A percentile compares a stretch with the other conserved stretches of the same genome.
phyloP scores from a whole-genome alignment of 108 stramenopile species.

The Cyclotella cryptica region DNA sequence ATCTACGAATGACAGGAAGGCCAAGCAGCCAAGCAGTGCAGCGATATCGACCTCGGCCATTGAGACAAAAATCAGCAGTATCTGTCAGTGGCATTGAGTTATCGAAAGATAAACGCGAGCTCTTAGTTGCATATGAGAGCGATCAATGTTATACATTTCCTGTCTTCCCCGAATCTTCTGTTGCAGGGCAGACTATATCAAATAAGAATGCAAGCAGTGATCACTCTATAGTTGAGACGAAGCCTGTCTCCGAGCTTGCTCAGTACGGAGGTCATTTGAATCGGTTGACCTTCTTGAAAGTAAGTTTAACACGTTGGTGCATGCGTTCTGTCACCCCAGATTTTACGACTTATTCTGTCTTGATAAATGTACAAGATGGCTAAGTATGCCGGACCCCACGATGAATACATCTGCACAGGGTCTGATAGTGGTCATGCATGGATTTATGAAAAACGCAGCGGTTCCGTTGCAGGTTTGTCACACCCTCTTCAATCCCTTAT shows the following conservation, averaged over 20 bases:
- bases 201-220: slow-evolving; percentile 34
- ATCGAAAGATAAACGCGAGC: slow-evolving; percentile 67
- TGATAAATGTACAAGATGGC: slow-evolving; percentile 77
- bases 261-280: slow-evolving; percentile 84
- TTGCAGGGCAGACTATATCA: slow-evolving; percentile 56
- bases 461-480: slow-evolving; percentile 55
- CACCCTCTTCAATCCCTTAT: neutral
- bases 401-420: slow-evolving; percentile 89
- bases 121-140: slow-evolving; percentile 81
- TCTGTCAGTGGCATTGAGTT: slow-evolving; percentile 83
- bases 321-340: slow-evolving; percentile 1
- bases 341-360: slow-evolving; percentile 44
- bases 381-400: slow-evolving; percentile 81
- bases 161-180: slow-evolving; percentile 55
- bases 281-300: slow-evolving; percentile 78
- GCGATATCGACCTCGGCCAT: slow-evolving; percentile 55
- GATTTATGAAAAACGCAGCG: slow-evolving; percentile 47
- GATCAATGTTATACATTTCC: slow-evolving; percentile 91
- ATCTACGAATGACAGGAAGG: slow-evolving; percentile 76
- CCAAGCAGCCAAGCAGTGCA: slow-evolving; percentile 49
- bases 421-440: slow-evolving; percentile 75
- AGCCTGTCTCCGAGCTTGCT: slow-evolving; percentile 57
- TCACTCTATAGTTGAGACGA: neutral
- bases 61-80: slow-evolving; percentile 50
- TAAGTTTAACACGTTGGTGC: slow-evolving; percentile 8